These are phyloP conservation scores for Dalbergia oliveri DNA, from an alignment of 306 rosid species.

Conservation along the genomic window DNA sequence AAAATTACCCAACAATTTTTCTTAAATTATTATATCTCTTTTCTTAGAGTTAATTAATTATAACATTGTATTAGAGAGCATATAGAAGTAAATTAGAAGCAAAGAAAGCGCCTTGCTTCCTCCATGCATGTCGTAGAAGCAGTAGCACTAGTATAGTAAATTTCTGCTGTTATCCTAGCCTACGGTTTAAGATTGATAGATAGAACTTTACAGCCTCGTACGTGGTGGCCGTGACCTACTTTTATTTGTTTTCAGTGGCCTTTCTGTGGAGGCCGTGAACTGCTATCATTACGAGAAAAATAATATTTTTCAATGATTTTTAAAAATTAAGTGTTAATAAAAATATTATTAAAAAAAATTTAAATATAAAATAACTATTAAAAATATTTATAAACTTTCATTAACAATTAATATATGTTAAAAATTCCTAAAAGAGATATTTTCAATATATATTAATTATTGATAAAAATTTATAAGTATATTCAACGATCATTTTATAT, in stretches of 20 bases:
- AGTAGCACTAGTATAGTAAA: neutral
- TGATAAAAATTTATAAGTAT: too few species aligned
- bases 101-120: neutral
- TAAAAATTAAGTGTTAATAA: too few species aligned
- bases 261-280: constrained; percentile 49
- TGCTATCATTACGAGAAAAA: too few species aligned
- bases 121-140: constrained; percentile 17
- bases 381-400: too few species aligned
- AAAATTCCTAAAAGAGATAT: too few species aligned
- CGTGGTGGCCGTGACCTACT: constrained; percentile 22
- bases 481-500: too few species aligned
- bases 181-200: constrained; percentile 13
- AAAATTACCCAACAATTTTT: neutral
- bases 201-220: neutral
- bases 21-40: neutral
- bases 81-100: neutral
- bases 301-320: too few species aligned
- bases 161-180: neutral
- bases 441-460: too few species aligned
- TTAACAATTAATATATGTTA: too few species aligned
- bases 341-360: too few species aligned
- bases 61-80: neutral
- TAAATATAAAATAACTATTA: too few species aligned
- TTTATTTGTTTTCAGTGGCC: constrained; percentile 29
- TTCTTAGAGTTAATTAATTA: neutral